These are phyloP conservation scores for Oryza glaberrima DNA, from an alignment of 176 grass and related monocot genomes.

Conservation along the genomic window DNA sequence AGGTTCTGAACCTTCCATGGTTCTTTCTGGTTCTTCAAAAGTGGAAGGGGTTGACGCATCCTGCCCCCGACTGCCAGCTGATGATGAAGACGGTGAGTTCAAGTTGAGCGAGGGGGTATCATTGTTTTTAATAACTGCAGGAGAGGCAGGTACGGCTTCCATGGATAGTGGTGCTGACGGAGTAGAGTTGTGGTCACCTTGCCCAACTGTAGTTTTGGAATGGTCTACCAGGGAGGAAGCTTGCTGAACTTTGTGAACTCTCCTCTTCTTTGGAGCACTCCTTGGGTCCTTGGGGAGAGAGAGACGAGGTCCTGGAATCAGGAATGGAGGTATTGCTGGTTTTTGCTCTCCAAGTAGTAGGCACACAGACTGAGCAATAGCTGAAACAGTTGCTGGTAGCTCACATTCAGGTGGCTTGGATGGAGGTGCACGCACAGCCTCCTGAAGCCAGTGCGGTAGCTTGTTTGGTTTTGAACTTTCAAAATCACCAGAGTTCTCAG, in stretches of 20 bases:
- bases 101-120: slow-evolving; percentile 41
- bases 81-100: slow-evolving; percentile 59
- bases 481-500: slow-evolving; percentile 44
- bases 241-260: slow-evolving; percentile 45
- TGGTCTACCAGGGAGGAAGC: slow-evolving; percentile 25
- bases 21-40: slow-evolving; percentile 44
- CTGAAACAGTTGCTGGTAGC: slow-evolving; percentile 69
- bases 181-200: slow-evolving; percentile 20
- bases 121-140: slow-evolving; percentile 22
- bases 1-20: slow-evolving; percentile 30
- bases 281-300: slow-evolving; percentile 78
- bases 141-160: slow-evolving; percentile 19
- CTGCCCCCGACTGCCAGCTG: slow-evolving; percentile 33
- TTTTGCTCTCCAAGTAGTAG: slow-evolving; percentile 88
- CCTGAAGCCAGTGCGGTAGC: slow-evolving; percentile 95
- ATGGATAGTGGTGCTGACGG: slow-evolving; percentile 27
- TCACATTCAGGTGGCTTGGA: slow-evolving; percentile 53
- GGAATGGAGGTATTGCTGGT: slow-evolving; percentile 74
- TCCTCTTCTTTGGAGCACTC: slow-evolving; percentile 70
- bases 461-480: slow-evolving; percentile 80
- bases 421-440: slow-evolving; percentile 73
- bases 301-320: slow-evolving; percentile 60
- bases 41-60: slow-evolving; percentile 18
- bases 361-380: slow-evolving; percentile 80
- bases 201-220: slow-evolving; percentile 34